These are phyloP conservation scores for Acmispon strigosus DNA, from an alignment of 306 rosid genomes.

Conservation along the genomic window DNA sequence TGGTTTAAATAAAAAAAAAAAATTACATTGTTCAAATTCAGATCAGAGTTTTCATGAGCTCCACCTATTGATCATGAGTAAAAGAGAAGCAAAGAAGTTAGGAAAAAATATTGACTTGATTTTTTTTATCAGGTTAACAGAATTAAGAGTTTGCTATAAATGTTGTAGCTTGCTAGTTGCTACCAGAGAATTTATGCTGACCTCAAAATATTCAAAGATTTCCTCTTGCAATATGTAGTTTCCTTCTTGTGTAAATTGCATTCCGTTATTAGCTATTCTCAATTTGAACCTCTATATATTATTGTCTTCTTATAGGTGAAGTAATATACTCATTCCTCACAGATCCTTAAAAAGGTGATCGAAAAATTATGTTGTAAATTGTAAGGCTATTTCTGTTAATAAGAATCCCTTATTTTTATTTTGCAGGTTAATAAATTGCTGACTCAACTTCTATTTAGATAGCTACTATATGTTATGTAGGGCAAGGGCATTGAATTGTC, in stretches of 20 bases:
- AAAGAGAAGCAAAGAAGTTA: no score
- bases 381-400: not conserved
- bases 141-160: no score
- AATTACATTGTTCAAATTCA: not conserved
- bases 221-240: not conserved
- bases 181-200: no score
- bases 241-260: not conserved
- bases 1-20: not conserved
- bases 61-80: not conserved
- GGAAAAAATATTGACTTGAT: not conserved
- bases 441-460: not conserved
- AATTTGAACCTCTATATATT: not conserved
- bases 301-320: not conserved
- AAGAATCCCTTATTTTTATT: not conserved
- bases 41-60: not conserved
- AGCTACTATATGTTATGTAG: not conserved
- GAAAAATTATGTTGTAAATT: not conserved
- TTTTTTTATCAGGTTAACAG: not conserved
- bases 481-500: not conserved
- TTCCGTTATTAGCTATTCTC: not conserved
- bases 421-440: constrained; percentile 1
- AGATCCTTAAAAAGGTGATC: not conserved
- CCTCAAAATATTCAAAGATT: not conserved
- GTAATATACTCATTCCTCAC: not conserved
- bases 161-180: no score